These are phyloP conservation scores for Psilocybe azurescens DNA, from an alignment of 768 basidiomycete genomes.

Conservation along the genomic window DNA sequence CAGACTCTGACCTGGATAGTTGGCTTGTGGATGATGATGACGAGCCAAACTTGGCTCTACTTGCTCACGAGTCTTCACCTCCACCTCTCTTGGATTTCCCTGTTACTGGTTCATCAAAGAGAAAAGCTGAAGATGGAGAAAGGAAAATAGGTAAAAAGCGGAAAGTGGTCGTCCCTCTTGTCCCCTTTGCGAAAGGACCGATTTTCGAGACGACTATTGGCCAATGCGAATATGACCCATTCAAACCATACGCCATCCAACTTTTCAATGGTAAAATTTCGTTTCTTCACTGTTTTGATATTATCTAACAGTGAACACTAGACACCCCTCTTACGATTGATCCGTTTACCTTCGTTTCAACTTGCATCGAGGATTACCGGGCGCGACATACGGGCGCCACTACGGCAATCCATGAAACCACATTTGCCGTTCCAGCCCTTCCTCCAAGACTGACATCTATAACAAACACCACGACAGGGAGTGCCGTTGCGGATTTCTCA, in stretches of 20 bases:
- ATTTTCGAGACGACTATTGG: slow-evolving; percentile 78
- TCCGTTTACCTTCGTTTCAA: slow-evolving; percentile 77
- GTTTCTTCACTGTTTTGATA: not conserved
- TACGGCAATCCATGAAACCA: slow-evolving; percentile 25
- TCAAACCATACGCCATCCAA: slow-evolving; percentile 78
- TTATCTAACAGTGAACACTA: slow-evolving; percentile 32
- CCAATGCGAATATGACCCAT: slow-evolving; percentile 68
- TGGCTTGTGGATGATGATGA: slow-evolving; percentile 84
- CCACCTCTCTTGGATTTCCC: slow-evolving; percentile 37
- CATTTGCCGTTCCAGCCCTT: slow-evolving; percentile 54
- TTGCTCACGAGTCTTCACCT: slow-evolving; percentile 35
- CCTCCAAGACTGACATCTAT: slow-evolving; percentile 38
- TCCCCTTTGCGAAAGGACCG: slow-evolving; percentile 85
- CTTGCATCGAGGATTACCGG: slow-evolving; percentile 42
- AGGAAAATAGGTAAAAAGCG: slow-evolving; percentile 68
- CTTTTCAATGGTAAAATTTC: slow-evolving; percentile 77
- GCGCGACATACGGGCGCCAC: slow-evolving; percentile 25
- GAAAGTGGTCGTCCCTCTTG: slow-evolving; percentile 77
- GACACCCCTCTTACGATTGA: slow-evolving; percentile 77
- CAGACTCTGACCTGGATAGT: slow-evolving; percentile 78
- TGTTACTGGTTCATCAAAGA: slow-evolving; percentile 49
- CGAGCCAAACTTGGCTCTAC: slow-evolving; percentile 48
- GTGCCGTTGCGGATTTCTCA: slow-evolving; percentile 11
- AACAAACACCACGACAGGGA: slow-evolving; percentile 11
- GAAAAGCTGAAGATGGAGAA: slow-evolving; percentile 65